These are phyloP conservation scores for Exophiala spinifera DNA, from an alignment of 2,329 filamentous ascomycete genomes.

Conservation along the genomic window DNA sequence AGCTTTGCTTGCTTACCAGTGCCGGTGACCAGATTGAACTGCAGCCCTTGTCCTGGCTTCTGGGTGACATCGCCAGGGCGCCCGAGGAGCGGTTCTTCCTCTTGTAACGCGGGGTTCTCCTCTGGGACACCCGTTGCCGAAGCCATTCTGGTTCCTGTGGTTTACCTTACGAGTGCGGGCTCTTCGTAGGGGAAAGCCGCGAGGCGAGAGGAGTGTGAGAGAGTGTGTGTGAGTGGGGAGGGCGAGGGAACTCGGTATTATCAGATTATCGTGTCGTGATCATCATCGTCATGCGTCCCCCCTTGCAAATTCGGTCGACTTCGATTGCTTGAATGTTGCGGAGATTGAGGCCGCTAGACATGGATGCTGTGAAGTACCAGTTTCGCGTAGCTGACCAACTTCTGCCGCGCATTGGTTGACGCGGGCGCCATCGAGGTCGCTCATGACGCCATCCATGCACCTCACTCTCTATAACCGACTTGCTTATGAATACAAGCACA, in stretches of 20 bases:
- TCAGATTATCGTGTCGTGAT: too few species aligned
- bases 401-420: constrained; percentile 11
- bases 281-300: not conserved
- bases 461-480: not conserved
- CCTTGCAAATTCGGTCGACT: not conserved
- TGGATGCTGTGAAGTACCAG: not conserved
- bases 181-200: too few species aligned
- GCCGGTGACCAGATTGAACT: constrained; percentile 74
- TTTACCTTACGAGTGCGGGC: not conserved
- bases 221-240: not conserved
- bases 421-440: not conserved
- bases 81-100: constrained; percentile 70
- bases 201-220: not conserved
- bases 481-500: too few species aligned
- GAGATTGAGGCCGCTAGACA: constrained; percentile 3
- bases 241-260: not conserved
- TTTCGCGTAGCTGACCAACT: constrained; percentile 19
- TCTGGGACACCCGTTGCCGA: constrained; percentile 67
- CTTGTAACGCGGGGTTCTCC: constrained; percentile 45
- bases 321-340: constrained; percentile 1
- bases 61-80: constrained; percentile 71
- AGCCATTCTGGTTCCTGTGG: constrained; percentile 52
- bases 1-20: constrained; percentile 38
- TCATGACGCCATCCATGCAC: not conserved
- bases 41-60: constrained; percentile 59